A percentile compares a stretch with the other conserved stretches of the same genome.
Evolutionary conservation across 2,329 filamentous ascomycete genomes (phyloP).

Genomic region (Leptographium wingfieldii): DNA sequence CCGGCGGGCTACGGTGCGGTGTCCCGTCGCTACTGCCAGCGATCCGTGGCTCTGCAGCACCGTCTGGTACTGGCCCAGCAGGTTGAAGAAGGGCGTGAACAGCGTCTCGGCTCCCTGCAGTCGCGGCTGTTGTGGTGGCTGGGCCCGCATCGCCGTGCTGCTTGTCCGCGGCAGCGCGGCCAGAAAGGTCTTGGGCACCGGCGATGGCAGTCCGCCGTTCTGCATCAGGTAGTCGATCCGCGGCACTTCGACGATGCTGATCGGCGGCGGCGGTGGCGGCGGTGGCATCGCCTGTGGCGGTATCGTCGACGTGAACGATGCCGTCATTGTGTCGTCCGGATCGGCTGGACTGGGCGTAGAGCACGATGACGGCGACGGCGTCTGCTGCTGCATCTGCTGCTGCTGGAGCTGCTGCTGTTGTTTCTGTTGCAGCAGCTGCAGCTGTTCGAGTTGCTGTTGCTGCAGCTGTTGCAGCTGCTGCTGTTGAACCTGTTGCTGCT

Average conservation of each 20-base stretch:
- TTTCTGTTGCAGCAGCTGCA: neutral
- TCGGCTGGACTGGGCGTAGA: neutral
- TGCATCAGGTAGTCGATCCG: constrained; percentile 87
- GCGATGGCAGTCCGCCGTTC: constrained; percentile 65
- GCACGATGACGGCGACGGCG: neutral
- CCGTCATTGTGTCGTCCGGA: neutral
- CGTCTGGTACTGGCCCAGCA: constrained; percentile 74
- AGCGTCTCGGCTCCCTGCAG: constrained; percentile 57
- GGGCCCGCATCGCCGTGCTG: neutral
- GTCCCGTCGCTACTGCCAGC: constrained; percentile 86
- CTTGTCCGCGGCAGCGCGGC: constrained; percentile 41
- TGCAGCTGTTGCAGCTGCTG: neutral
- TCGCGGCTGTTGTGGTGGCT: constrained; percentile 27
- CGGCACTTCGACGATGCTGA: constrained; percentile 58
- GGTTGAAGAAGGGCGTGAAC: constrained; percentile 69
- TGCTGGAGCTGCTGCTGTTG: neutral
- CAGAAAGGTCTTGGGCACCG: constrained; percentile 62
- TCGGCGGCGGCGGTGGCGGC: constrained; percentile 64
- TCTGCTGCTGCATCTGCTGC: neutral
- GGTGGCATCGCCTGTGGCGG: constrained; percentile 50
- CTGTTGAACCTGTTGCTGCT: neutral
- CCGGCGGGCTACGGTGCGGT: constrained; percentile 83
- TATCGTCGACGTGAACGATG: constrained; percentile 11
- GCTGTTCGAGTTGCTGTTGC: neutral
- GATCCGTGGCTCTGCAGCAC: constrained; percentile 79